Evolutionary conservation across 2,329 filamentous ascomycete species (phyloP), one percentile per base, ranked within the genome.

Genomic region (Aspergillus unguis): DNA sequence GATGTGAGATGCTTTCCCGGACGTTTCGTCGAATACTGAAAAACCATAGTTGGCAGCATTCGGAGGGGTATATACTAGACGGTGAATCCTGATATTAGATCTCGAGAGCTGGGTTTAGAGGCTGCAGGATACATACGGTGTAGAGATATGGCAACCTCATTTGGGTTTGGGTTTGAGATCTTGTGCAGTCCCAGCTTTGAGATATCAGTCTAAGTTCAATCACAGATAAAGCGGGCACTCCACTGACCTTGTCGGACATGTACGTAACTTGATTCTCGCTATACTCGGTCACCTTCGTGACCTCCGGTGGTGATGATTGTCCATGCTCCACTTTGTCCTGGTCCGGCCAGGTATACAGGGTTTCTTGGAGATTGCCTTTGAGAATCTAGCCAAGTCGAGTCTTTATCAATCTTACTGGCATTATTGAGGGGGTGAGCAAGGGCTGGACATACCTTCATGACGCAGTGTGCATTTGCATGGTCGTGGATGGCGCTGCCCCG

Each of bases 401-500:
- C 25, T 9, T 5, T 32, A 9, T 10, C 8, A 33, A 11, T 6
- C 27, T 8, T 29, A 7, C n/a, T 6, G 6, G 28, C 33, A 11
- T 25, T 37, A 35, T 17, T 17, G 17, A 17, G 17, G 17, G 17
- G 17, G 17, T 6, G 17, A 28, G 9, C 42, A 3, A 33, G 33
- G n/a, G 5, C 17, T n/a, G 17, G 6, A 17, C 23, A 45, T 67
- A 74, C 75, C 71, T 85, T 95, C 90, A 96, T 96, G 62, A 96
- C 77, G 72, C 92, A 96, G 70, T 96, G 92, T 36, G 91, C 89
- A 56, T 92, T 89, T 66, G 86, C 86, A 71, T 90, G 87, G 69
- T 96, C 92, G 68, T 96, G 92, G 66, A 96, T 90, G 8, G 88
- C 86, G 63, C 87, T 92, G 35, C 83, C 83, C 73, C 90, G 90